These are phyloP conservation scores for Lunularia cruciata DNA, from an alignment of 225 moss, liverwort and hornwort species.

Conservation along the genomic window DNA sequence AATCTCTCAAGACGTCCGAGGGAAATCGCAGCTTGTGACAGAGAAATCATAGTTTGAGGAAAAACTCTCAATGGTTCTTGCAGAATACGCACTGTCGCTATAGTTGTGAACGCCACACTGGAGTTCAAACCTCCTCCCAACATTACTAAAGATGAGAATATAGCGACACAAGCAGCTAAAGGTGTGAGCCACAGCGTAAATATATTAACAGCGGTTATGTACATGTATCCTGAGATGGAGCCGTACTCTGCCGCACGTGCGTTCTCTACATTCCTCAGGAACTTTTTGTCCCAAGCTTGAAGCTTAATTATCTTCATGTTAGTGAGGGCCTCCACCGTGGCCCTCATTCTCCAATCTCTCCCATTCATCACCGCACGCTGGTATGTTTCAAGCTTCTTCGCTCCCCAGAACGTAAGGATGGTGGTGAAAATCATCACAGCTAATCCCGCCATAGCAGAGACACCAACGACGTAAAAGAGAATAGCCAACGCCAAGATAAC, in stretches of 20 bases:
- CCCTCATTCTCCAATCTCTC: conserved; percentile 69
- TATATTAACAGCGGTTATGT: conserved; percentile 39
- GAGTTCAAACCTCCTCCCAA: conserved; percentile 51
- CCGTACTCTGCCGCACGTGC: conserved; percentile 59
- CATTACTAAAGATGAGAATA: conserved; percentile 52
- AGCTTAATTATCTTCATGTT: conserved; percentile 96
- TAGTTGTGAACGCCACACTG: conserved; percentile 68
- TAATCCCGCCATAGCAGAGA: conserved; percentile 60
- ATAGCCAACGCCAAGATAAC: conserved; percentile 51
- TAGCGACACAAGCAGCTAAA: conserved; percentile 52
- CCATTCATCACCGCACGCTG: conserved; percentile 61
- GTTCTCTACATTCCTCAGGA: conserved; percentile 53
- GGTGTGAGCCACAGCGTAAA: conserved; percentile 75
- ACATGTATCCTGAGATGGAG: conserved; percentile 60
- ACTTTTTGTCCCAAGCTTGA: conserved; percentile 85
- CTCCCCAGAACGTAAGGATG: conserved; percentile 24
- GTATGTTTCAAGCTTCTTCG: conserved; percentile 38
- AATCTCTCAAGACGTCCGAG: conserved; percentile 72
- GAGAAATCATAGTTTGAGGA: conserved; percentile 62
- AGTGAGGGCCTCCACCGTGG: conserved; percentile 71
- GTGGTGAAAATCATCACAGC: conserved; percentile 40
- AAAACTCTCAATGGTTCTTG: conserved; percentile 87
- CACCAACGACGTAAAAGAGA: conserved; percentile 51
- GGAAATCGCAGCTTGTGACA: conserved; percentile 74
- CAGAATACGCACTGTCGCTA: conserved; percentile 75